Evolutionary conservation across 768 basidiomycete genomes (phyloP), one percentile per base, ranked within the genome.

Genomic region (Russula earlei): DNA sequence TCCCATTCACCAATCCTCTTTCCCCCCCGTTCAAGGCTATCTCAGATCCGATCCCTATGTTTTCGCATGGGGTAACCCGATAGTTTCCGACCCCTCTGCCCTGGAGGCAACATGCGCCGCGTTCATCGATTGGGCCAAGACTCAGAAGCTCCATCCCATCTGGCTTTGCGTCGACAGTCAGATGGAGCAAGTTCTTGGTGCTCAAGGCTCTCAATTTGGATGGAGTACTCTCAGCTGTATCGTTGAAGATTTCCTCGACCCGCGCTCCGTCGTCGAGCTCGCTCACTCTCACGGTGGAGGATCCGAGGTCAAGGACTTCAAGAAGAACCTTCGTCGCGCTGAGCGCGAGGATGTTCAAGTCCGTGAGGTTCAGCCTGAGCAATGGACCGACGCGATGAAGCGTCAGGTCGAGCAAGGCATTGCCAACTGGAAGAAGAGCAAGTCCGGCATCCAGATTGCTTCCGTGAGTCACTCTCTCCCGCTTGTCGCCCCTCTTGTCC

Each of bases 21-120:
- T 78, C 64, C 72, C 78, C 8, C 80, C 86, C 58, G 75, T 77
- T 4, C 85, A 82, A 75, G 84, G 84, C 4, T 76, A 80, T 59
- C 85, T 84, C 2, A 72, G 77, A 0, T 76, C 77, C 62, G 70
- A 71, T 36, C 62, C 62, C 3, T 63, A 63, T 12, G 70, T 75
- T 54, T 65, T 73, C 51, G 62, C 66, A 0, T 66, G 68, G 53
- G 70, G 61, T 12, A 62, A 62, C 31, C 61, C 61, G 19, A 36
- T 62, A 1, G 58, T 62, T 29, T 60, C 58, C 29, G 58, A 62
- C 29, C 51, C 61, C 6, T 41, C 58, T 17, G 60, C 67, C 20
- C 67, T 85, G 25, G 75, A 81, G 31, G 65, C 67, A 19, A 76
- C 75, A 3, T 84, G 79, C 66, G 67, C 78, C 44, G 62, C 67